phyloP scores from a whole-genome alignment of 2,329 filamentous ascomycete species.

The Trichoderma sp. region DNA sequence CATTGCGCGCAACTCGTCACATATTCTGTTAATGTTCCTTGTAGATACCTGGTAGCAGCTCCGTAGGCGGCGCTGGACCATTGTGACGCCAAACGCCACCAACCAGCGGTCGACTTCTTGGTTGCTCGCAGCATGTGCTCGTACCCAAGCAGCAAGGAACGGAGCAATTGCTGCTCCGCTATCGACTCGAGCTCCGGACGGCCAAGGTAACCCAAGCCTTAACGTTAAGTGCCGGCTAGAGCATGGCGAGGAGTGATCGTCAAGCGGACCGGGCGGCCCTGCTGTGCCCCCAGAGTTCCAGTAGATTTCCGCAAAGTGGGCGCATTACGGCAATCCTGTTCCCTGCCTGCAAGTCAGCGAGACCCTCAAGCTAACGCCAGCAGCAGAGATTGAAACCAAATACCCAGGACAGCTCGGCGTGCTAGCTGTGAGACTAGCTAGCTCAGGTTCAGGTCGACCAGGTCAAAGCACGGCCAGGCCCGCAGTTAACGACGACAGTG shows the following conservation, averaged over 20 bases:
- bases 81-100: constrained; percentile 2
- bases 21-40: neutral
- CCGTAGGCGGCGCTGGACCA: neutral
- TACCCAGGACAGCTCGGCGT: neutral
- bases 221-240: constrained; percentile 5
- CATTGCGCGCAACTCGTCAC: neutral
- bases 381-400: neutral
- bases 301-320: constrained; percentile 16
- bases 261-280: constrained; percentile 14
- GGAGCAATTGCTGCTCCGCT: neutral
- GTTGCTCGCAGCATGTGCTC: neutral
- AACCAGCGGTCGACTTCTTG: neutral
- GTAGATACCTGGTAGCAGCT: neutral
- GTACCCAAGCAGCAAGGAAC: neutral
- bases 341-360: constrained; percentile 18
- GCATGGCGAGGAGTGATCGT: constrained; percentile 5
- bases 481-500: neutral
- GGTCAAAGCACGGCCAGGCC: neutral
- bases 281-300: neutral
- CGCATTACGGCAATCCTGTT: neutral
- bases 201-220: neutral
- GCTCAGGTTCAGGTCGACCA: neutral
- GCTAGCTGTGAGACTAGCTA: neutral
- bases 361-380: neutral
- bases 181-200: neutral